These are phyloP conservation scores for Cryptococcus jaspeensis DNA, from an alignment of 1,284 basidiomycete species.

Conservation along the genomic window DNA sequence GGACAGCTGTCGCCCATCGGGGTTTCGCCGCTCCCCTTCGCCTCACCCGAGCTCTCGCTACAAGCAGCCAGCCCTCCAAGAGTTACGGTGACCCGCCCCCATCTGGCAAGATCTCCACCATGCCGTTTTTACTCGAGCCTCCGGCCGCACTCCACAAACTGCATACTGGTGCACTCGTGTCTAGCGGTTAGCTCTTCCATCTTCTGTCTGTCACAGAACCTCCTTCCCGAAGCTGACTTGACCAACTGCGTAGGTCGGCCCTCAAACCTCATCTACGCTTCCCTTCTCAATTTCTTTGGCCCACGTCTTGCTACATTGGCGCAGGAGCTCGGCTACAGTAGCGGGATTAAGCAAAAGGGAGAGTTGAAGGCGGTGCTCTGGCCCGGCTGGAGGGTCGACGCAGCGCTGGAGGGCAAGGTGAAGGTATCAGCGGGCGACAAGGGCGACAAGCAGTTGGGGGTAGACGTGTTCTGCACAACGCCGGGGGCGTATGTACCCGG, in stretches of 20 bases:
- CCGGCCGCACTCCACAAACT: slow-evolving; percentile 25
- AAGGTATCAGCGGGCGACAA: slow-evolving; percentile 6
- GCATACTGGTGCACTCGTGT: slow-evolving; percentile 25
- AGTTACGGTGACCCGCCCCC: slow-evolving; percentile 11
- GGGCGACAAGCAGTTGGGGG: slow-evolving; percentile 9
- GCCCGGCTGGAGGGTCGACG: slow-evolving; percentile 43
- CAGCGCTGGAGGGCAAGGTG: slow-evolving; percentile 33
- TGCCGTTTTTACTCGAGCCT: slow-evolving; percentile 28
- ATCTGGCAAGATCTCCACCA: slow-evolving; percentile 31
- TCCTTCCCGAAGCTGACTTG: neutral
- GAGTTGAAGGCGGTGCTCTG: slow-evolving; percentile 41
- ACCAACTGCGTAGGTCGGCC: slow-evolving; percentile 9
- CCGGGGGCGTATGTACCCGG: slow-evolving; percentile 39
- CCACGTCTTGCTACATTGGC: slow-evolving; percentile 20
- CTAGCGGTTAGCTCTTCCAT: slow-evolving; percentile 18
- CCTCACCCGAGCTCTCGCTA: slow-evolving; percentile 2
- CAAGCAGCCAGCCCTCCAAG: slow-evolving; percentile 6
- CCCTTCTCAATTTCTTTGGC: slow-evolving; percentile 37
- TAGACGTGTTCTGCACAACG: slow-evolving; percentile 26
- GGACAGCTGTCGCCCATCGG: too few relatives aligned
- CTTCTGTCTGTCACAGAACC: neutral
- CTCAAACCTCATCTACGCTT: slow-evolving; percentile 31
- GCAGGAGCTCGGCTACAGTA: slow-evolving; percentile 35
- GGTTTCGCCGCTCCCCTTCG: too few relatives aligned
- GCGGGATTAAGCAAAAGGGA: slow-evolving; percentile 22